These are phyloP conservation scores for Microsporum ferrugineum DNA, from an alignment of 2,329 filamentous ascomycete genomes.

Conservation along the genomic window DNA sequence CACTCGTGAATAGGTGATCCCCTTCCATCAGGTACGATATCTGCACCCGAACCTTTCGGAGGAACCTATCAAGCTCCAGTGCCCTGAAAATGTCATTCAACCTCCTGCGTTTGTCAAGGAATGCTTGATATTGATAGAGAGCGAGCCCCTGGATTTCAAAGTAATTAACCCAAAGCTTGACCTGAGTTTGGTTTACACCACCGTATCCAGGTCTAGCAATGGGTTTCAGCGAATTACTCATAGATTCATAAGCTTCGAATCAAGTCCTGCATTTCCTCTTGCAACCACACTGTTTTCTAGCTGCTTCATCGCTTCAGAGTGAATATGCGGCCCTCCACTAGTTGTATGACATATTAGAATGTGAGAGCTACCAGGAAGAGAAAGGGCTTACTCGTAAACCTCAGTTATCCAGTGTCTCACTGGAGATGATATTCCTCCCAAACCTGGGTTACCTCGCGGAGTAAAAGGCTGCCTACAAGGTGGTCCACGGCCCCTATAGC, in stretches of 20 bases:
- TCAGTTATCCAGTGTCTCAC: too few species aligned
- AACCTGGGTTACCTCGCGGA: slow-evolving; percentile 4
- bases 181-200: slow-evolving; percentile 18
- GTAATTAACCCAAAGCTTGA: slow-evolving; percentile 31
- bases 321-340: slow-evolving; percentile 1
- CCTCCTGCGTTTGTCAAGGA: slow-evolving; percentile 11
- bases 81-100: not conserved
- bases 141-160: slow-evolving; percentile 24
- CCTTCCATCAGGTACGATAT: slow-evolving; percentile 10
- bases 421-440: not conserved
- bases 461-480: slow-evolving; percentile 5
- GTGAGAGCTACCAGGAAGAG: not conserved
- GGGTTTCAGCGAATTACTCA: not conserved
- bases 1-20: not conserved
- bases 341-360: not conserved
- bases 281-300: slow-evolving; percentile 10
- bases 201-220: slow-evolving; percentile 28
- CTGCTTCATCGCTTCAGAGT: not conserved
- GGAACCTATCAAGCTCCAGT: slow-evolving; percentile 9
- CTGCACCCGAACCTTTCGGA: slow-evolving; percentile 14
- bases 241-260: slow-evolving; percentile 15
- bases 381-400: not conserved
- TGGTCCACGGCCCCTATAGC: not conserved
- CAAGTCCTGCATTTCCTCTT: not conserved
- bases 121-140: slow-evolving; percentile 34